Base-by-base conservation (phyloP, 73 alveolate genomes). In the Paramecium biaurelia region DNA sequence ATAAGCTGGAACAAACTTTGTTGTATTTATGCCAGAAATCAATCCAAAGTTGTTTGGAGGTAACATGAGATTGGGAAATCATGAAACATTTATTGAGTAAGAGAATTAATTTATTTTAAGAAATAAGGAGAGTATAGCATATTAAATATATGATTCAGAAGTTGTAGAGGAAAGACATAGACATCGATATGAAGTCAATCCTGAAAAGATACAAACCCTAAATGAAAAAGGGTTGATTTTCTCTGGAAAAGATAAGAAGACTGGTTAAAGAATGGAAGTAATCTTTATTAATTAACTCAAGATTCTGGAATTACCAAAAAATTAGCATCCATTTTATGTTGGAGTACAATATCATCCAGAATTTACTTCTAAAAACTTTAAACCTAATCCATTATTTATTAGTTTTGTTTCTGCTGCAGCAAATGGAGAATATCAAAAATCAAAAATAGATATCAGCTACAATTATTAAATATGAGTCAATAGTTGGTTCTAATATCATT, bases 331-430 rank as follows among this genome's bases (percentile, higher is more conserved):
- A 5, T 95, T 93, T 85, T 95, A 88, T 88, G 58, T 95, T 12
- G 97, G 96, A 21, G 90, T 93, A 4, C 89, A 95, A 84, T 95
- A 76, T 88, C 97, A 95, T 70, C 97, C 97, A 8, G 97, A 95
- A 57, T 95, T 95, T 37, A 92, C 93, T 14, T 70, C 94, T 20
- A 85, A 86, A 58, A 92, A 93, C 18, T 87, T 93, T 85, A 70
- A 41, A 12, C 97, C 97, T 1, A 70, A 86, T 38, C 97, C 97
- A 56, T 47, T 92, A 30, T 95, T 87, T 63, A 34, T 57, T 30
- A 94, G 94, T 18, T 95, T 93, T 59, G 34, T 95, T 5, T 24
- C 35, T 63, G 96, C 97, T 26, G 89, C 93, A 11, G 45, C 41
- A 63, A 63, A 63, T 63, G 84, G 84, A 30, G 84, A 63, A 30